Evolutionary conservation across 805 yeast species (phyloP).

Genomic region (Wickerhamiella sergipiensis): DNA sequence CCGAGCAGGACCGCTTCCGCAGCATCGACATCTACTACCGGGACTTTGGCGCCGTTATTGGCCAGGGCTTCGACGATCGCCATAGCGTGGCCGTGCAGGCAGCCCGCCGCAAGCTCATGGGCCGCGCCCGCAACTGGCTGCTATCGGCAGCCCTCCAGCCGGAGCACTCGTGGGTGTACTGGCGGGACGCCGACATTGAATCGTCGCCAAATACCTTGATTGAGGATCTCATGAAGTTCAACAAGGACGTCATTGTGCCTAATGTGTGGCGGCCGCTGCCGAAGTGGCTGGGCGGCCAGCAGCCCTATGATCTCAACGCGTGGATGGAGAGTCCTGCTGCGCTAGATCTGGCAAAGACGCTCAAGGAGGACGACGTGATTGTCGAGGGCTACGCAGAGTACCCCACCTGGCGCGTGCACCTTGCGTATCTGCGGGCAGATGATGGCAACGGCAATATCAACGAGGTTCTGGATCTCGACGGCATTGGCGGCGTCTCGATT

Average conservation of each 20-base stretch:
- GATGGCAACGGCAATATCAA: slow-evolving; percentile 72
- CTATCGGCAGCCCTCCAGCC: slow-evolving; percentile 78
- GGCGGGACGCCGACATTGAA: slow-evolving; percentile 98
- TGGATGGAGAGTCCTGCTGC: slow-evolving; percentile 88
- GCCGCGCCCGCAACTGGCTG: slow-evolving; percentile 89
- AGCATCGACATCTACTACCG: slow-evolving; percentile 72
- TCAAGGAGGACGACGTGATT: slow-evolving; percentile 87
- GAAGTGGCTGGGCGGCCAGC: slow-evolving; percentile 74
- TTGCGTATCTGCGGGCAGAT: slow-evolving; percentile 85
- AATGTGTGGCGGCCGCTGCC: slow-evolving; percentile 98
- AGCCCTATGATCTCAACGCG: slow-evolving; percentile 89
- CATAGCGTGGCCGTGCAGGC: slow-evolving; percentile 97
- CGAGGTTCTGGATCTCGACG: slow-evolving; percentile 81
- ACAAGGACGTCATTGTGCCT: slow-evolving; percentile 86
- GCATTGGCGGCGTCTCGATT: slow-evolving; percentile 93
- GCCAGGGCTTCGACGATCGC: slow-evolving; percentile 85
- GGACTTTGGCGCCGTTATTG: slow-evolving; percentile 85
- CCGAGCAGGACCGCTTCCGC: slow-evolving; percentile 43
- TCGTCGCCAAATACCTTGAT: slow-evolving; percentile 70
- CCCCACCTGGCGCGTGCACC: slow-evolving; percentile 95
- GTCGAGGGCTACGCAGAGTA: slow-evolving; percentile 98
- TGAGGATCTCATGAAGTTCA: slow-evolving; percentile 87
- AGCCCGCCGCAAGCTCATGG: slow-evolving; percentile 89
- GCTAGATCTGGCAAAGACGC: slow-evolving; percentile 26
- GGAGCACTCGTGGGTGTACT: slow-evolving; percentile 88